These are phyloP conservation scores for Erysimum cheiri DNA, from an alignment of 441 rosid genomes.

Conservation along the genomic window DNA sequence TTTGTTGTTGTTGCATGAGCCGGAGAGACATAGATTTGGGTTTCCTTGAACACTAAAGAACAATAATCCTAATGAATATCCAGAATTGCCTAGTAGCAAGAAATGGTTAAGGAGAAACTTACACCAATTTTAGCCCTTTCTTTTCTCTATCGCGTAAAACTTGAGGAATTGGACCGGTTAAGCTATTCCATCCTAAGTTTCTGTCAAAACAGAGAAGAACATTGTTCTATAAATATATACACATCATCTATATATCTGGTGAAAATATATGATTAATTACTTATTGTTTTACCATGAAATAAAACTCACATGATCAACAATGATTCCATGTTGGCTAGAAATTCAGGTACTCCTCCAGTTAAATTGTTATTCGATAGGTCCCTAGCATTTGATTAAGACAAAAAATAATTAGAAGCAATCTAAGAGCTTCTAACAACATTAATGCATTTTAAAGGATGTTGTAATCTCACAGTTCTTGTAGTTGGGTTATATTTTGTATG, in stretches of 20 bases:
- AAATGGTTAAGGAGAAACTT: background rate
- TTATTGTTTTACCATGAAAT: background rate
- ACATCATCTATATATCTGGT: background rate
- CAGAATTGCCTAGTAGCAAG: background rate
- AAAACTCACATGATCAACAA: constrained; percentile 38
- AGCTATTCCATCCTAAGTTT: constrained; percentile 39
- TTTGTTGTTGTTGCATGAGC: constrained; percentile 37
- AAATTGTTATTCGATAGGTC: constrained; percentile 39
- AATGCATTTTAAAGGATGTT: background rate
- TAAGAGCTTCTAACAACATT: background rate
- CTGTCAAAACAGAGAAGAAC: constrained; percentile 32
- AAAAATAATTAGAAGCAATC: background rate
- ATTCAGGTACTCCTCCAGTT: constrained; percentile 37
- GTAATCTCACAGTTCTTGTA: constrained; percentile 38
- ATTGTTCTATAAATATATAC: background rate
- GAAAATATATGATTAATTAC: constrained; percentile 7
- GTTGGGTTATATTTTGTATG: constrained; percentile 32
- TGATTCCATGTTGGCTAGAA: constrained; percentile 41
- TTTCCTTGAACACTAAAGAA: constrained; percentile 38
- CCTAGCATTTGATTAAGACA: constrained; percentile 1
- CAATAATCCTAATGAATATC: background rate
- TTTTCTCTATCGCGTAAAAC: constrained; percentile 37
- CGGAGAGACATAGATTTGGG: constrained; percentile 37
- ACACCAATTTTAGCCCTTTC: constrained; percentile 36
- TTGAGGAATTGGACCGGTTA: constrained; percentile 38